phyloP scores from a whole-genome alignment of 768 basidiomycete genomes.

The Mycena haematopus region DNA sequence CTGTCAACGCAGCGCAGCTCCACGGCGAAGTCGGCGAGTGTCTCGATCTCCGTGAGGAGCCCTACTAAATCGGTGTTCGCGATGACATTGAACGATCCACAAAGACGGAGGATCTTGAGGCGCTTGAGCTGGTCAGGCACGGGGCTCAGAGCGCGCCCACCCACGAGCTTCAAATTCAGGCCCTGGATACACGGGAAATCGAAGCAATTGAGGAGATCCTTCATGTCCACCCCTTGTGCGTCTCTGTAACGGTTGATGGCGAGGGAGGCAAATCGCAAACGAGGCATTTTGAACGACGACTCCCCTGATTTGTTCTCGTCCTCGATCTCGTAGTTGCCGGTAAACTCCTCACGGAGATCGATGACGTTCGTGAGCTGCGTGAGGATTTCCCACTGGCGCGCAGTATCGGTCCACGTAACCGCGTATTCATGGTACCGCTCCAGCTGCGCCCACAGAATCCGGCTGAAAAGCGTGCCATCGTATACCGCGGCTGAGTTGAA shows the following conservation, averaged over 20 bases:
- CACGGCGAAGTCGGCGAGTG: conserved; percentile 1
- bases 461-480: not conserved
- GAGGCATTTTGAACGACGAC: conserved; percentile 4
- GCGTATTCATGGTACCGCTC: conserved; percentile 8
- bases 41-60: conserved; percentile 10
- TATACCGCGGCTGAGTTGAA: not conserved
- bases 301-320: not conserved
- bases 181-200: conserved; percentile 5
- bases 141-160: not conserved
- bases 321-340: not conserved
- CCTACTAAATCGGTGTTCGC: conserved; percentile 1
- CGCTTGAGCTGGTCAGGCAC: conserved; percentile 5
- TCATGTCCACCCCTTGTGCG: not conserved
- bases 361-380: not conserved
- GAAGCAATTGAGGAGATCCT: not conserved
- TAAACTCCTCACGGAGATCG: conserved; percentile 1
- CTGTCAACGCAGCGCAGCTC: conserved; percentile 4
- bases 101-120: conserved; percentile 11
- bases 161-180: not conserved
- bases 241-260: not conserved
- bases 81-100: not conserved
- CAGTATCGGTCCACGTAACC: not conserved
- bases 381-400: conserved; percentile 4
- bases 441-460: conserved; percentile 8
- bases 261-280: conserved; percentile 4